These are phyloP conservation scores for Oryza brachyantha DNA, from an alignment of 176 grass and related monocot genomes.

Conservation along the genomic window DNA sequence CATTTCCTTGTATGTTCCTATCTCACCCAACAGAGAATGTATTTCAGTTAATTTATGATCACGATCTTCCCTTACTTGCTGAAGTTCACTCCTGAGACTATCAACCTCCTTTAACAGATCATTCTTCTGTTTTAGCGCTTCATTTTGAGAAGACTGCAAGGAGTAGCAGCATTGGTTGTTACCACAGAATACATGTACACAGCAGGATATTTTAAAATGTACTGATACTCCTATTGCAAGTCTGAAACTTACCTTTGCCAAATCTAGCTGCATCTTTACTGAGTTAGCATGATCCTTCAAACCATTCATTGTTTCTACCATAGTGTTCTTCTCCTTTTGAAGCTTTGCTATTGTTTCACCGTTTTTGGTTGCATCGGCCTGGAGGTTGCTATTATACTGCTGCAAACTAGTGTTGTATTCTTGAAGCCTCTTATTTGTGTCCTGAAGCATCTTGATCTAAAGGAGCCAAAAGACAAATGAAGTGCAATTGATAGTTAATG, in stretches of 20 bases:
- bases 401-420: slow-evolving; percentile 94
- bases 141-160: slow-evolving; percentile 66
- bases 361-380: slow-evolving; percentile 64
- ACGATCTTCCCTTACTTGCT: slow-evolving; percentile 65
- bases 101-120: slow-evolving; percentile 62
- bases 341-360: slow-evolving; percentile 59
- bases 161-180: neutral
- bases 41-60: slow-evolving; percentile 46
- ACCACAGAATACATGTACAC: neutral
- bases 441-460: slow-evolving; percentile 82
- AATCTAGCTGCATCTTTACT: slow-evolving; percentile 70
- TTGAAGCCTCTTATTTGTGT: slow-evolving; percentile 73
- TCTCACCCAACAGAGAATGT: slow-evolving; percentile 38
- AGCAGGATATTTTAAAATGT: neutral
- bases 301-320: slow-evolving; percentile 67
- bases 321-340: slow-evolving; percentile 85
- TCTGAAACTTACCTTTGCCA: slow-evolving; percentile 41
- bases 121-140: slow-evolving; percentile 60
- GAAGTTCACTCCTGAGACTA: slow-evolving; percentile 54
- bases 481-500: neutral
- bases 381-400: slow-evolving; percentile 84
- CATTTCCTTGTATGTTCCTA: slow-evolving; percentile 45
- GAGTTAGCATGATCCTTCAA: slow-evolving; percentile 69
- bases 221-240: neutral
- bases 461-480: neutral